phyloP scores from a whole-genome alignment of 169 alveolate species.

The Plasmodium vivax region DNA sequence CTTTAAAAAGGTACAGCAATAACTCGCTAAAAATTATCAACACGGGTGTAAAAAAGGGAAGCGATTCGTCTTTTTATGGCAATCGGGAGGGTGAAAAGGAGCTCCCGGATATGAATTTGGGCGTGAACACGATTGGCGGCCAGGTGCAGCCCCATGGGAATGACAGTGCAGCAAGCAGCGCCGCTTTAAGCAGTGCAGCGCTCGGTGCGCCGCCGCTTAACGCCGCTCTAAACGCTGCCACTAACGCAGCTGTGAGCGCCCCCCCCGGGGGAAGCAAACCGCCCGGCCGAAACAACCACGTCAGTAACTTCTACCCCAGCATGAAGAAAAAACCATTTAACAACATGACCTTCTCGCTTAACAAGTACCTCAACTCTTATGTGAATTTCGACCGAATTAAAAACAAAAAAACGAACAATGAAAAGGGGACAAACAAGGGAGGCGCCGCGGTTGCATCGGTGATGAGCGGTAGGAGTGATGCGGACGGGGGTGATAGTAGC shows the following conservation, averaged over 20 bases:
- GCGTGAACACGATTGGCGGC: background rate
- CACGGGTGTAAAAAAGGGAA: background rate
- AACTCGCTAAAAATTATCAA: constrained; percentile 13
- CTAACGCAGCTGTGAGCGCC: background rate
- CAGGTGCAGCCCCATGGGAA: background rate
- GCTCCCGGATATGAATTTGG: background rate
- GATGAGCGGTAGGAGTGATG: background rate
- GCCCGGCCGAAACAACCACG: background rate
- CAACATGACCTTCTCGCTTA: constrained; percentile 47
- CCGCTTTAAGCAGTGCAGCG: background rate
- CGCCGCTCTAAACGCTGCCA: background rate
- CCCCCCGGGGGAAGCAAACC: background rate
- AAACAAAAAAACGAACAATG: background rate
- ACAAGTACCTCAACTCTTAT: constrained; percentile 19
- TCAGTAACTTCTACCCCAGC: background rate
- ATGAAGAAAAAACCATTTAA: constrained; percentile 21
- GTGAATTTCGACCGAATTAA: constrained; percentile 1
- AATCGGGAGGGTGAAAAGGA: background rate
- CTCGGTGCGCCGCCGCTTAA: background rate
- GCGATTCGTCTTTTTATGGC: background rate
- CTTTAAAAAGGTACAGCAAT: constrained; percentile 29
- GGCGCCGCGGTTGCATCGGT: background rate
- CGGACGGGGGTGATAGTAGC: background rate
- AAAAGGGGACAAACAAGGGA: background rate
- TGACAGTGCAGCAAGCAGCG: background rate